phyloP scores from a whole-genome alignment of 2,329 filamentous ascomycete genomes.

The Aureobasidium sp. region DNA sequence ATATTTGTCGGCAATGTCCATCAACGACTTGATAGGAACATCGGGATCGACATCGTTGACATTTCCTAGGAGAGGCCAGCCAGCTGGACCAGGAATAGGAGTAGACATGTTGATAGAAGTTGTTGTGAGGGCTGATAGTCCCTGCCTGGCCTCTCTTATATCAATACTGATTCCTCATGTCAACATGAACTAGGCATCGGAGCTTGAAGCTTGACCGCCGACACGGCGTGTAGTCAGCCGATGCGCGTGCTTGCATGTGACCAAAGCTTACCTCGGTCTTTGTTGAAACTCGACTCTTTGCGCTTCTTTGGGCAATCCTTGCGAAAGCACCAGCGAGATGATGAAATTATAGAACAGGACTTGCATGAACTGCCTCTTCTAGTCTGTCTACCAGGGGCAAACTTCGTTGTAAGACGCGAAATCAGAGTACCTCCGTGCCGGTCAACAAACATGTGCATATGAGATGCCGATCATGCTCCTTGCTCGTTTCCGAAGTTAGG shows the following conservation, averaged over 20 bases:
- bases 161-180: not conserved
- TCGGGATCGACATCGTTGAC: constrained; percentile 55
- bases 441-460: not conserved
- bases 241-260: not conserved
- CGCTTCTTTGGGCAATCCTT: constrained; percentile 1
- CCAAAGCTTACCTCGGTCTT: not conserved
- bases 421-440: not conserved
- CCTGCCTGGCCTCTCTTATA: constrained; percentile 5
- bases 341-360: not conserved
- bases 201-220: not conserved
- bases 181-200: constrained; percentile 1
- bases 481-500: not conserved
- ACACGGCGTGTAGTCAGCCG: constrained; percentile 8
- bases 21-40: constrained; percentile 49
- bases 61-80: constrained; percentile 61
- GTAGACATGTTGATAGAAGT: constrained; percentile 22
- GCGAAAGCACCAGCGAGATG: not conserved
- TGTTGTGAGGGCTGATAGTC: not conserved
- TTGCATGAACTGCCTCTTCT: not conserved
- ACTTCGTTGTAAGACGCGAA: not conserved
- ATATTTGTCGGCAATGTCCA: constrained; percentile 37
- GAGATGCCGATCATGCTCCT: not conserved
- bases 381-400: not conserved
- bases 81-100: constrained; percentile 57
- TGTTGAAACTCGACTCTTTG: not conserved